Conservation (phyloP, 768 basidiomycete species). For the Xerocomellus dryophilus region DNA sequence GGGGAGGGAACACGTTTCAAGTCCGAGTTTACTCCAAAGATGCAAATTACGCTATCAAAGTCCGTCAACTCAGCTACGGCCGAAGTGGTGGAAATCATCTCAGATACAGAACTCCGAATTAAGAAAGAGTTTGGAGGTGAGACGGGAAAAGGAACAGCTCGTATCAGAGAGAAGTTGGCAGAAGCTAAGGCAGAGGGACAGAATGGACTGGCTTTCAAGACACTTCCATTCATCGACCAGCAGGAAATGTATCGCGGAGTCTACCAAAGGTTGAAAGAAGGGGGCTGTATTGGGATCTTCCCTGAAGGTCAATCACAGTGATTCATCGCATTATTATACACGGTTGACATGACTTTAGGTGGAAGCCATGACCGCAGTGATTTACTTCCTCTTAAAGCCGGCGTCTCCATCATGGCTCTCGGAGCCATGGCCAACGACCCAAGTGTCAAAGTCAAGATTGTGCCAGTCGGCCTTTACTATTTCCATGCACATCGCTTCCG, state of each 20-base stretch:
- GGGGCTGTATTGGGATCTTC: slow-evolving; percentile 94
- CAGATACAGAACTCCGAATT: slow-evolving; percentile 78
- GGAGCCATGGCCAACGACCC: slow-evolving; percentile 96
- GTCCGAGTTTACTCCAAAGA: slow-evolving; percentile 67
- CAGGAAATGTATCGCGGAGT: slow-evolving; percentile 93
- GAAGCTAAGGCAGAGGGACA: slow-evolving; percentile 56
- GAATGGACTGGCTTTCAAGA: slow-evolving; percentile 74
- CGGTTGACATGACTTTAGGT: slow-evolving; percentile 48
- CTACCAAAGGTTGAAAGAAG: slow-evolving; percentile 79
- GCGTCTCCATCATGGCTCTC: slow-evolving; percentile 96
- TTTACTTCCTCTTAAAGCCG: slow-evolving; percentile 93
- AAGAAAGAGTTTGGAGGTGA: slow-evolving; percentile 88
- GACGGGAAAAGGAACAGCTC: slow-evolving; percentile 66
- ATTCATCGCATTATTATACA: neutral
- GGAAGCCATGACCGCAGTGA: slow-evolving; percentile 98
- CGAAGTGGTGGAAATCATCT: slow-evolving; percentile 84
- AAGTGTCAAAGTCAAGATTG: slow-evolving; percentile 83
- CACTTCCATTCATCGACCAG: slow-evolving; percentile 87
- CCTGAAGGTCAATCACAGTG: slow-evolving; percentile 75
- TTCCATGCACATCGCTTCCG: slow-evolving; percentile 86
- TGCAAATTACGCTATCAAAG: slow-evolving; percentile 87
- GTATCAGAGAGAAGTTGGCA: slow-evolving; percentile 62
- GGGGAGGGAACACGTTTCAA: slow-evolving; percentile 82
- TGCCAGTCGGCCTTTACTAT: slow-evolving; percentile 76
- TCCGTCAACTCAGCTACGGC: slow-evolving; percentile 70